These are phyloP conservation scores for Penicillium canescens DNA, from an alignment of 495 filamentous ascomycete species.

Conservation along the genomic window DNA sequence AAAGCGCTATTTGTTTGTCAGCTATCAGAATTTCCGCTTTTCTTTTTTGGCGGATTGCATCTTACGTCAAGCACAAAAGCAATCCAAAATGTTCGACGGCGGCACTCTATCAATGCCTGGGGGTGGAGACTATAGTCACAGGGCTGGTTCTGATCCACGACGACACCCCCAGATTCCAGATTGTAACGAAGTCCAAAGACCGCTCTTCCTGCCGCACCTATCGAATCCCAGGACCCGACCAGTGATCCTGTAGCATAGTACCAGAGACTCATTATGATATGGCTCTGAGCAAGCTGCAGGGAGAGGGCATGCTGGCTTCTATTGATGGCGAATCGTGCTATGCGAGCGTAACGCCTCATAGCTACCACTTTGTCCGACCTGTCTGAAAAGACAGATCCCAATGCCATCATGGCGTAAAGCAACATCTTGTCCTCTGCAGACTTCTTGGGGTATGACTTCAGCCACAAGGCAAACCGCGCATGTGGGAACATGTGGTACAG, in stretches of 20 bases:
- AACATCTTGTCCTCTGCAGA: constrained; percentile 68
- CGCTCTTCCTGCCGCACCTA: constrained; percentile 57
- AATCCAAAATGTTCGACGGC: constrained; percentile 68
- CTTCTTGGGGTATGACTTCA: constrained; percentile 52
- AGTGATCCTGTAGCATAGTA: constrained; percentile 58
- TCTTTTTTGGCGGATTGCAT: constrained; percentile 7
- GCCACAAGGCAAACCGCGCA: constrained; percentile 52
- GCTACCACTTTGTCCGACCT: constrained; percentile 47
- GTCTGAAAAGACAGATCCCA: constrained; percentile 58
- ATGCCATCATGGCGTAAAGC: constrained; percentile 63
- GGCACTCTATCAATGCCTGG: constrained; percentile 61
- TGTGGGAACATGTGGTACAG: constrained; percentile 60
- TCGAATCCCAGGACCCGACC: constrained; percentile 59
- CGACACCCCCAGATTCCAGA: constrained; percentile 55
- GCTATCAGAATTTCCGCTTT: not conserved
- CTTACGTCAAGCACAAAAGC: constrained; percentile 62
- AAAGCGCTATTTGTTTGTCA: constrained; percentile 43
- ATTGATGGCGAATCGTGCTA: constrained; percentile 59
- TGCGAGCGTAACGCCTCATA: constrained; percentile 52
- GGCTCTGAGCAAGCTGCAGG: constrained; percentile 62
- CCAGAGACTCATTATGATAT: constrained; percentile 63
- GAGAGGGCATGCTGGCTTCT: constrained; percentile 49
- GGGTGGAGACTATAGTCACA: constrained; percentile 60
- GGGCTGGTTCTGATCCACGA: constrained; percentile 39
- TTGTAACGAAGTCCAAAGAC: constrained; percentile 60